These are phyloP conservation scores for Fusarium marasasianum DNA, from an alignment of 2,329 filamentous ascomycete genomes.

Conservation along the genomic window DNA sequence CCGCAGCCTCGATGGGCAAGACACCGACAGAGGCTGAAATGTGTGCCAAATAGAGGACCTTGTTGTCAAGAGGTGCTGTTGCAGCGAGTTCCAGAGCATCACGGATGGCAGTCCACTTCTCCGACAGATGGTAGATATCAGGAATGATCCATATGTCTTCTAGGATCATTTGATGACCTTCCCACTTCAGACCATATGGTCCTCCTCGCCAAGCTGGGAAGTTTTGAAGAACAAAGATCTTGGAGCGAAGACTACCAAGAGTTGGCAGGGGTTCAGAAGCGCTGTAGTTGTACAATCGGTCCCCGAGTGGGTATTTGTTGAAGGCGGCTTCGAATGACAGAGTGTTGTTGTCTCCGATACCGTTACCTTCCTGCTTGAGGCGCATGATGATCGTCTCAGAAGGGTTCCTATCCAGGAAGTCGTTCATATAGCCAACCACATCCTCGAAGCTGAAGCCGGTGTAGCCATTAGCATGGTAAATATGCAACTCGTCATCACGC, in stretches of 20 bases:
- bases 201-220: slow-evolving; percentile 47
- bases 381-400: slow-evolving; percentile 60
- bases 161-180: slow-evolving; percentile 54
- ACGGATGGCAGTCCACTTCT: slow-evolving; percentile 58
- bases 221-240: slow-evolving; percentile 59
- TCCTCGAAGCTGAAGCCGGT: slow-evolving; percentile 57
- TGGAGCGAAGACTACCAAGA: slow-evolving; percentile 56
- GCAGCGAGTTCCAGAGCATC: slow-evolving; percentile 52
- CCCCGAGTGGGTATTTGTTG: slow-evolving; percentile 50
- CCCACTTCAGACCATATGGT: slow-evolving; percentile 57
- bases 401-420: slow-evolving; percentile 57
- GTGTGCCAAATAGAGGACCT: slow-evolving; percentile 56
- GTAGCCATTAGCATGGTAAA: slow-evolving; percentile 58
- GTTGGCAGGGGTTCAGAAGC: slow-evolving; percentile 50
- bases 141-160: slow-evolving; percentile 60
- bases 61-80: slow-evolving; percentile 46
- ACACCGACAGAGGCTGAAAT: slow-evolving; percentile 59
- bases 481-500: slow-evolving; percentile 53
- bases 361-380: slow-evolving; percentile 58
- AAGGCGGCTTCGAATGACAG: slow-evolving; percentile 58
- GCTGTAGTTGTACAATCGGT: slow-evolving; percentile 51
- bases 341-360: slow-evolving; percentile 48
- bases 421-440: slow-evolving; percentile 55
- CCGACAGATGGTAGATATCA: slow-evolving; percentile 53
- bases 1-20: slow-evolving; percentile 60